A percentile compares a stretch with the other conserved stretches of the same genome.
Conservation (phyloP, 257 asterid species). For the Salvia miltiorrhiza region DNA sequence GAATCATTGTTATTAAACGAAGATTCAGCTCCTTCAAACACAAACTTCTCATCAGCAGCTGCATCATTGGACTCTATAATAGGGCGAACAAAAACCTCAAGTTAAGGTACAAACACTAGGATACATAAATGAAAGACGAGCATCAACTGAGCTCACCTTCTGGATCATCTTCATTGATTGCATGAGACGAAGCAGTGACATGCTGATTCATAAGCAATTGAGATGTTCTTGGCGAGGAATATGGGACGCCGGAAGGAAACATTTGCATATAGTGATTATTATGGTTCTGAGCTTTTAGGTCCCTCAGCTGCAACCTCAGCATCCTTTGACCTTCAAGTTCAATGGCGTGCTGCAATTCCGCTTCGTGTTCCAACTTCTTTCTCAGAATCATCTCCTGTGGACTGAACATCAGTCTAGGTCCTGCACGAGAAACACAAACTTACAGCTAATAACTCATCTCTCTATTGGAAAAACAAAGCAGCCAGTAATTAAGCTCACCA, state of each 20-base stretch:
- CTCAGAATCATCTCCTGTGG: slow-evolving; percentile 67
- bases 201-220: slow-evolving; percentile 44
- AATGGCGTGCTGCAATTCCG: slow-evolving; percentile 69
- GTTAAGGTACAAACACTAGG: not conserved
- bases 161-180: slow-evolving; percentile 37
- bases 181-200: slow-evolving; percentile 28
- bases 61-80: slow-evolving; percentile 35
- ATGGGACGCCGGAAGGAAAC: slow-evolving; percentile 34
- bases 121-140: not conserved
- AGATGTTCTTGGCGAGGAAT: slow-evolving; percentile 46
- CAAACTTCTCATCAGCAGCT: slow-evolving; percentile 32
- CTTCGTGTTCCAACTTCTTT: slow-evolving; percentile 70
- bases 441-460: not conserved
- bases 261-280: slow-evolving; percentile 38
- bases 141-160: slow-evolving; percentile 42
- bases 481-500: slow-evolving; percentile 37
- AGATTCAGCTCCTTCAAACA: slow-evolving; percentile 26
- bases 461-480: not conserved
- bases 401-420: slow-evolving; percentile 64
- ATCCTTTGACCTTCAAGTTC: slow-evolving; percentile 78
- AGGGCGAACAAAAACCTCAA: not conserved
- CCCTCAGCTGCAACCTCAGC: slow-evolving; percentile 72
- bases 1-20: slow-evolving; percentile 25
- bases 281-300: slow-evolving; percentile 44
- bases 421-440: slow-evolving; percentile 23